These are phyloP conservation scores for Candida tammaniensis DNA, from an alignment of 805 yeast species.

Conservation along the genomic window DNA sequence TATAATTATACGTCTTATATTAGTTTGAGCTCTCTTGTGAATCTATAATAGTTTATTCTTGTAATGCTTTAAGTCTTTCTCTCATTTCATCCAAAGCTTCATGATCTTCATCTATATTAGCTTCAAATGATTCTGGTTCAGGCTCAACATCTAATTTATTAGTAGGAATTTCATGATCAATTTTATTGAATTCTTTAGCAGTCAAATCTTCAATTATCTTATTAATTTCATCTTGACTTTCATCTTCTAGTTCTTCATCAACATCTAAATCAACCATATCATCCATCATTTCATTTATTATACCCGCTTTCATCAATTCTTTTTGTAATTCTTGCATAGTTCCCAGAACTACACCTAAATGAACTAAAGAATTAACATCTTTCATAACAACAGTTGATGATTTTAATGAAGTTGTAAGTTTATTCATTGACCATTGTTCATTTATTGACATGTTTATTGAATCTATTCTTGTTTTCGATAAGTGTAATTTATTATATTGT, in stretches of 20 bases:
- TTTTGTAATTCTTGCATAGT: constrained; percentile 84
- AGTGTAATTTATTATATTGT: constrained; percentile 70
- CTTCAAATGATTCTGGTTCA: constrained; percentile 19
- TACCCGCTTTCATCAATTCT: constrained; percentile 82
- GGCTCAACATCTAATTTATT: constrained; percentile 15
- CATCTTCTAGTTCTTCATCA: constrained; percentile 63
- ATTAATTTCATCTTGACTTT: constrained; percentile 65
- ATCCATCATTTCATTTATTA: constrained; percentile 92
- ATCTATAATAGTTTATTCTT: constrained; percentile 38
- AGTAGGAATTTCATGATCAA: constrained; percentile 31
- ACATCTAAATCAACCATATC: constrained; percentile 75
- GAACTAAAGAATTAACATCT: constrained; percentile 78
- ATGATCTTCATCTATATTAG: constrained; percentile 49
- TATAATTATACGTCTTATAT: constrained; percentile 1
- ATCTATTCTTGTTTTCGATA: constrained; percentile 81
- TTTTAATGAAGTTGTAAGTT: constrained; percentile 77
- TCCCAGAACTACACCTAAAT: constrained; percentile 72
- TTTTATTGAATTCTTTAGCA: constrained; percentile 37
- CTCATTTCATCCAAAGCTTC: constrained; percentile 82
- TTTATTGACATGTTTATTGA: constrained; percentile 85
- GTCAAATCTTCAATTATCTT: constrained; percentile 48
- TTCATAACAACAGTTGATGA: constrained; percentile 79
- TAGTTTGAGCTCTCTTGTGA: neutral
- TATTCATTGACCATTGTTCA: constrained; percentile 85
- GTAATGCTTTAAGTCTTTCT: constrained; percentile 81